Percentiles rank a stretch among this genome's conserved stretches.
Evolutionary conservation across 768 basidiomycete genomes (phyloP).

Genomic region (Leccinellum albellum): DNA sequence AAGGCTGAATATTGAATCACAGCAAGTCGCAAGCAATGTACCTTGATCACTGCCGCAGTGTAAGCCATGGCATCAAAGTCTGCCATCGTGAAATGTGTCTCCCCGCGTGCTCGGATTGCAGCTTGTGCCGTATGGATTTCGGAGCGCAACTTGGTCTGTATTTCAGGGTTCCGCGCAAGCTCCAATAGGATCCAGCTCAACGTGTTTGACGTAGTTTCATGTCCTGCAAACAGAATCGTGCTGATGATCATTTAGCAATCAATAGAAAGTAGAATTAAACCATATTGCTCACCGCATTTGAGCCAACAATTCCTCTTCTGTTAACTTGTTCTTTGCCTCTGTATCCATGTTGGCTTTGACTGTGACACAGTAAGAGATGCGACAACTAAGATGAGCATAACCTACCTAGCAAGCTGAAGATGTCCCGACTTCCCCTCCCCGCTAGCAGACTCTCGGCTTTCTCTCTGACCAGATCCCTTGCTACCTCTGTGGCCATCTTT

Average conservation of each 20-base stretch:
- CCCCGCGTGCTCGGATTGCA: slow-evolving; percentile 8
- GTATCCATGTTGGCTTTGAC: slow-evolving; percentile 30
- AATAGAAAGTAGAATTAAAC: background rate
- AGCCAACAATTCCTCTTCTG: slow-evolving; percentile 13
- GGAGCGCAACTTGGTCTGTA: slow-evolving; percentile 56
- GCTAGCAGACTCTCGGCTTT: slow-evolving; percentile 10
- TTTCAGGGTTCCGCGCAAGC: slow-evolving; percentile 53
- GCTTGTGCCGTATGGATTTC: slow-evolving; percentile 15
- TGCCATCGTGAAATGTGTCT: slow-evolving; percentile 12
- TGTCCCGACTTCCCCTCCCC: slow-evolving; percentile 15
- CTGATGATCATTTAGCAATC: slow-evolving; percentile 17
- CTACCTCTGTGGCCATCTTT: slow-evolving; percentile 2
- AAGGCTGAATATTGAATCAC: slow-evolving; percentile 22
- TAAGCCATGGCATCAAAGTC: slow-evolving; percentile 55
- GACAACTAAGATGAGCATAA: background rate
- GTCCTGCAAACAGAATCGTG: slow-evolving; percentile 47
- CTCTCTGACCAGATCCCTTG: slow-evolving; percentile 17
- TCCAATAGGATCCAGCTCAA: slow-evolving; percentile 62
- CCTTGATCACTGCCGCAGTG: slow-evolving; percentile 35
- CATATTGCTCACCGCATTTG: slow-evolving; percentile 19
- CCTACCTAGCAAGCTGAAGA: slow-evolving; percentile 39
- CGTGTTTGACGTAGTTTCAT: slow-evolving; percentile 61
- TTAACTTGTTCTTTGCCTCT: slow-evolving; percentile 23
- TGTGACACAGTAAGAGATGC: background rate
- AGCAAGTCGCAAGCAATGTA: slow-evolving; percentile 13